phyloP scores from a whole-genome alignment of 257 asterid species.

The Plantago major region DNA sequence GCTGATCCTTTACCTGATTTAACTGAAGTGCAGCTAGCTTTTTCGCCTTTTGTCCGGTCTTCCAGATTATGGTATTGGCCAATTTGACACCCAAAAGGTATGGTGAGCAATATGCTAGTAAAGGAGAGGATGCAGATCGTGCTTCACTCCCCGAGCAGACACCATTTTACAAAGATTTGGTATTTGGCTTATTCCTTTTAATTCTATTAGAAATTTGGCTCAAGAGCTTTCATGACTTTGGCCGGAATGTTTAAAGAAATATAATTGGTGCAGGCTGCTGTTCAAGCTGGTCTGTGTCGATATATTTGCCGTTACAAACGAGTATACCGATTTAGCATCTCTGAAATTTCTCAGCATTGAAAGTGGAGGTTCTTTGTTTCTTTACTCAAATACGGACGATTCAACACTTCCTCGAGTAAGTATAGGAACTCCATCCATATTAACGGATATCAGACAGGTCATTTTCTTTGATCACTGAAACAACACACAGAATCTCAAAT shows the following conservation, averaged over 20 bases:
- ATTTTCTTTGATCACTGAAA: too few species aligned
- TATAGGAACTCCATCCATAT: too few species aligned
- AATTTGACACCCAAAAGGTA: constrained; percentile 92
- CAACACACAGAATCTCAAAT: too few species aligned
- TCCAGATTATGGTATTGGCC: constrained; percentile 98
- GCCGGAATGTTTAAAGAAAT: constrained; percentile 21
- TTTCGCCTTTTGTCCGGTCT: constrained; percentile 94
- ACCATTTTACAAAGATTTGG: constrained; percentile 95
- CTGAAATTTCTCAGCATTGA: constrained; percentile 95
- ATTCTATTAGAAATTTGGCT: constrained; percentile 15
- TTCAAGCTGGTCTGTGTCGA: constrained; percentile 99
- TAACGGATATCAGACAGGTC: too few species aligned
- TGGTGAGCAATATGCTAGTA: constrained; percentile 99
- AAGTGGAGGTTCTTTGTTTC: constrained; percentile 96
- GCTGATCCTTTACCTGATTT: constrained; percentile 26
- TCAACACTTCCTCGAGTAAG: constrained; percentile 99
- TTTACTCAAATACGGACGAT: constrained; percentile 88
- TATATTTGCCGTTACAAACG: constrained; percentile 95
- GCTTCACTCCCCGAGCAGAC: constrained; percentile 99
- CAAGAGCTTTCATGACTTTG: constrained; percentile 10
- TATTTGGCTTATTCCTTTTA: constrained; percentile 25
- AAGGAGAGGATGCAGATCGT: constrained; percentile 97
- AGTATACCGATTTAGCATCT: constrained; percentile 97
- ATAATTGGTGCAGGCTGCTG: constrained; percentile 75
- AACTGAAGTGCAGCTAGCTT: constrained; percentile 78